Evolutionary conservation across 148 eudicot genomes (phyloP), one percentile per base, ranked within the genome.

Genomic region (Nepenthes gracilis): DNA sequence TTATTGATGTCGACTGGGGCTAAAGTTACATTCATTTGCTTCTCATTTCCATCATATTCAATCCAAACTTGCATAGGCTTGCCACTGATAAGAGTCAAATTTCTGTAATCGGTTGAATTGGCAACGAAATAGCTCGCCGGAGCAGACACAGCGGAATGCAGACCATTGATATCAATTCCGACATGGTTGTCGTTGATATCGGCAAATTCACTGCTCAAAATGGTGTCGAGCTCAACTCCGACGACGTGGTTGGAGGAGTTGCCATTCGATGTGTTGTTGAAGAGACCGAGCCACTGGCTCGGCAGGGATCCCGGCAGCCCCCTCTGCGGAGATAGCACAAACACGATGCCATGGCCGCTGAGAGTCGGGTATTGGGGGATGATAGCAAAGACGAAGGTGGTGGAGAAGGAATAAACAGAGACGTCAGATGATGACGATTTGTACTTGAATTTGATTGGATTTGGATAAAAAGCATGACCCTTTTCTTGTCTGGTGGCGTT

Each of bases 1-100:
- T 55, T 72, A 32, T 48, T 1, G 13, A 11, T 7, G 32, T 54
- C 1, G n/a, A 67, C 13, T 0, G 64, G 75, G 34, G 71, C 66
- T 5, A 72, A 11, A n/a, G 75, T 66, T 33, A 72, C 60, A 33
- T 66, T 57, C 13, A 62, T 61, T 43, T 62, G 45, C 55, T 32
- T 62, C 35, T 61, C 52, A 2, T 14, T 13, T 4, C 63, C 71
- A 58, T 62, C 51, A 11, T 66, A 72, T 33, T 72, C 60, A 14
- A 72, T 59, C 71, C 75, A 72, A 60, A 67, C 75, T 34, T 58
- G 71, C 60, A 57, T 57, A 2, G 67, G 64, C 33, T 67, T 37
- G 33, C 67, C 59, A 32, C 71, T 67, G 34, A 6, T 53, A 6
- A 67, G 62, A n/a, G 3, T 34, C 4, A 72, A 13, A 45, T 59